These are phyloP conservation scores for Trematosphaeria pertusa DNA, from an alignment of 2,329 filamentous ascomycete genomes.

Conservation along the genomic window DNA sequence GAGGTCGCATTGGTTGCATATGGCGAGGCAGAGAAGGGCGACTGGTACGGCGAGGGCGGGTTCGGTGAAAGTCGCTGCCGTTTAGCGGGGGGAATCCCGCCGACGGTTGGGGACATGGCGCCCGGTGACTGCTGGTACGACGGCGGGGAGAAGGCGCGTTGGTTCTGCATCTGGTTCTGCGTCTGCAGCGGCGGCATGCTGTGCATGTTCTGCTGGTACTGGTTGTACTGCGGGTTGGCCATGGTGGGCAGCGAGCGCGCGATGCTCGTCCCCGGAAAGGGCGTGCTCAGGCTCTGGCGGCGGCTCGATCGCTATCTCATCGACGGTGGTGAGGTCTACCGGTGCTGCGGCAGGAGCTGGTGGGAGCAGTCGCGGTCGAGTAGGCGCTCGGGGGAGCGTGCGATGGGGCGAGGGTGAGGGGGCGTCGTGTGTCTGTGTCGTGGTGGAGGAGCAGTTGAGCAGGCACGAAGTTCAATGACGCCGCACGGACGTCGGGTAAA, in stretches of 20 bases:
- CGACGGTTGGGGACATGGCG: constrained; percentile 54
- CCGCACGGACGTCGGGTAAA: constrained; percentile 14
- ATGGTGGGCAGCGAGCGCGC: constrained; percentile 36
- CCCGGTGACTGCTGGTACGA: constrained; percentile 59
- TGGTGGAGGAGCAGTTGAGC: constrained; percentile 16
- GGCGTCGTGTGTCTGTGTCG: constrained; percentile 13
- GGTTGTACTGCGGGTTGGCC: constrained; percentile 40
- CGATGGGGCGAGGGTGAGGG: constrained; percentile 9
- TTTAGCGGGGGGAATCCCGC: constrained; percentile 70
- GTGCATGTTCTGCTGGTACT: constrained; percentile 35
- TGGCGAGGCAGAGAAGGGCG: constrained; percentile 56
- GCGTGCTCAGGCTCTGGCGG: constrained; percentile 19
- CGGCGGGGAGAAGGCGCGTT: constrained; percentile 44
- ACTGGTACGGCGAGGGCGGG: constrained; percentile 60
- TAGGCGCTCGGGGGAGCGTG: constrained; percentile 6
- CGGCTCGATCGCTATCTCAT: constrained; percentile 31
- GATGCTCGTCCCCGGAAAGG: constrained; percentile 28
- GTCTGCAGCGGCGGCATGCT: constrained; percentile 44
- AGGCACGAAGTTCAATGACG: constrained; percentile 25
- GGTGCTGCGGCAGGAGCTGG: constrained; percentile 5
- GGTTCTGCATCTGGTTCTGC: constrained; percentile 53
- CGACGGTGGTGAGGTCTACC: constrained; percentile 20
- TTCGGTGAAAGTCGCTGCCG: constrained; percentile 74
- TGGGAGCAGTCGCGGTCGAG: neutral
- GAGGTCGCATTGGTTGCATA: constrained; percentile 31